phyloP scores from a whole-genome alignment of 2,329 filamentous ascomycete genomes.

The Pseudogymnoascus sp. region DNA sequence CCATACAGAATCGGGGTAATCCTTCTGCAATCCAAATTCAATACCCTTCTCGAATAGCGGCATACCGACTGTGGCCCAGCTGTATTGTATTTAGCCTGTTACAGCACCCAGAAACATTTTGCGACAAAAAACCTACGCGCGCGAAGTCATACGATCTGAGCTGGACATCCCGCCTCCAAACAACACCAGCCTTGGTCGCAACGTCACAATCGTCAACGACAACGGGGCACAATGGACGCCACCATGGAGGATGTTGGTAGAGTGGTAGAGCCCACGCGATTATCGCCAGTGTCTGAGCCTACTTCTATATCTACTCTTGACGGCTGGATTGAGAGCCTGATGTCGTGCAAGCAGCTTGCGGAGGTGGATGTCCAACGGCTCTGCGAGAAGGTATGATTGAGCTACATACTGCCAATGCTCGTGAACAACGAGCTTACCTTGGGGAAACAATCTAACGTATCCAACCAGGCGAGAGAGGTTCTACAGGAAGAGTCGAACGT shows the following conservation, averaged over 20 bases:
- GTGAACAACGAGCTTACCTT: not conserved
- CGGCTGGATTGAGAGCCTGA: conserved; percentile 97
- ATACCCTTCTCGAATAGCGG: conserved; percentile 5
- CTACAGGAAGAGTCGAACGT: conserved; percentile 97
- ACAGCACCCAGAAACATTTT: not conserved
- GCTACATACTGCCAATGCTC: not conserved
- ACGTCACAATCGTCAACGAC: conserved; percentile 9
- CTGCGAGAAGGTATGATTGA: conserved; percentile 79
- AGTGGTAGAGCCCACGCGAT: conserved; percentile 67
- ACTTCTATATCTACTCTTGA: conserved; percentile 88
- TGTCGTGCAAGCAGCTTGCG: conserved; percentile 96
- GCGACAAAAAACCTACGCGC: conserved; percentile 1
- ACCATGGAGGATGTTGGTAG: conserved; percentile 98
- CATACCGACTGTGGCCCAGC: not conserved
- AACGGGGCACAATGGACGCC: conserved; percentile 65
- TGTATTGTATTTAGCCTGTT: not conserved
- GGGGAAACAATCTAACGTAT: not conserved
- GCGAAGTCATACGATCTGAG: conserved; percentile 1
- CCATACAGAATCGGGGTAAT: conserved; percentile 6
- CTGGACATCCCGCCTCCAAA: conserved; percentile 8
- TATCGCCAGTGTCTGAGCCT: conserved; percentile 73
- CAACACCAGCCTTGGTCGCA: conserved; percentile 8
- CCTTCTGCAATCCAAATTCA: conserved; percentile 2
- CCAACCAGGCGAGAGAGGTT: conserved; percentile 76
- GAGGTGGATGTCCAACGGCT: conserved; percentile 92